Percentiles rank a stretch among this genome's conserved stretches.
These are phyloP conservation scores for Favolaschia claudopus DNA, from an alignment of 768 basidiomycete genomes.

Conservation along the genomic window DNA sequence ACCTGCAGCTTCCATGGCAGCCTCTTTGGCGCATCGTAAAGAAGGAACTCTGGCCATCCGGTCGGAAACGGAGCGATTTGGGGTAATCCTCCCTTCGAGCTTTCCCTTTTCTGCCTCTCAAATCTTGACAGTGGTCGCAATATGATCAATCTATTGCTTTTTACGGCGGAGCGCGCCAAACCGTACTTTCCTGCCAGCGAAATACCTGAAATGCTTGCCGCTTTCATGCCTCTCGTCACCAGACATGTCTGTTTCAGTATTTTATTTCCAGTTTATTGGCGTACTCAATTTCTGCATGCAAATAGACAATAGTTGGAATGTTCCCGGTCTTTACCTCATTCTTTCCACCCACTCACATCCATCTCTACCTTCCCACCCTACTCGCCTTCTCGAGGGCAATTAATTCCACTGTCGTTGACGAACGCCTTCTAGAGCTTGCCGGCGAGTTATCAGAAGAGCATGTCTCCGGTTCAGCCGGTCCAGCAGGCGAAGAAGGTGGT, in stretches of 20 bases:
- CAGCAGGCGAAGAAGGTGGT: slow-evolving; percentile 60
- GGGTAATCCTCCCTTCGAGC: slow-evolving; percentile 46
- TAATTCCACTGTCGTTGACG: slow-evolving; percentile 77
- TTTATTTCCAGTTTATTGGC: background rate
- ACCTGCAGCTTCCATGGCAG: slow-evolving; percentile 76
- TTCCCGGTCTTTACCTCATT: slow-evolving; percentile 81
- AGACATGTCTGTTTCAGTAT: slow-evolving; percentile 63
- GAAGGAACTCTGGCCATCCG: slow-evolving; percentile 79
- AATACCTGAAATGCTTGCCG: slow-evolving; percentile 73
- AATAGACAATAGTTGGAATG: slow-evolving; percentile 72
- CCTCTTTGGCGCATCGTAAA: slow-evolving; percentile 79
- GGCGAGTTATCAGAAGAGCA: slow-evolving; percentile 78
- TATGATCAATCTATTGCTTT: slow-evolving; percentile 74
- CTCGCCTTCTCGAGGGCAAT: slow-evolving; percentile 84
- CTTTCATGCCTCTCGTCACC: slow-evolving; percentile 75
- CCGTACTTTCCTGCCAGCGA: slow-evolving; percentile 73
- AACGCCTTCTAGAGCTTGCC: slow-evolving; percentile 74
- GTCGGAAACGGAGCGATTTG: slow-evolving; percentile 57
- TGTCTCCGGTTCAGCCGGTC: slow-evolving; percentile 61
- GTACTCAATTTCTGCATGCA: slow-evolving; percentile 6
- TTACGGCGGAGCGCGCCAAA: slow-evolving; percentile 75
- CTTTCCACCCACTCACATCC: slow-evolving; percentile 70
- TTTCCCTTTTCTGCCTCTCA: slow-evolving; percentile 10
- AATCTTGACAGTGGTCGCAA: slow-evolving; percentile 65
- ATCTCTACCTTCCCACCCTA: slow-evolving; percentile 73